Percentiles rank a stretch among this genome's conserved stretches.
phyloP scores from a whole-genome alignment of 169 alveolate genomes.

The Blepharisma undulans region DNA sequence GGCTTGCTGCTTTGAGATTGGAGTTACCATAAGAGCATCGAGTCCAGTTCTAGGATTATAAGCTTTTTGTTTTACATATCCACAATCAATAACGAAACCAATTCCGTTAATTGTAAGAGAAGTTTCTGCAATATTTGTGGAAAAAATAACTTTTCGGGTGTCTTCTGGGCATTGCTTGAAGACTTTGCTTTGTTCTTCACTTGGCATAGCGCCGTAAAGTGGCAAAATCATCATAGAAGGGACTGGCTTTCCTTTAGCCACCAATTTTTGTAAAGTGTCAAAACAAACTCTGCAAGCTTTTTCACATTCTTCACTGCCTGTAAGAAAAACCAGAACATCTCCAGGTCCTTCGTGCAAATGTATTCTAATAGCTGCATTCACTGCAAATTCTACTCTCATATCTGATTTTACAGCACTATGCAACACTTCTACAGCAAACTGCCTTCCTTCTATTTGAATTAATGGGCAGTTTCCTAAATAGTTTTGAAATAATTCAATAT shows the following conservation, averaged over 20 bases:
- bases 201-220: conserved; percentile 76
- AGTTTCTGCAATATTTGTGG: conserved; percentile 90
- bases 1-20: conserved; percentile 97
- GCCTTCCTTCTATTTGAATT: conserved; percentile 74
- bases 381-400: conserved; percentile 77
- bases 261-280: conserved; percentile 66
- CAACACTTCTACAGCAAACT: conserved; percentile 78
- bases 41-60: conserved; percentile 98
- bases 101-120: conserved; percentile 84
- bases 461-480: conserved; percentile 78
- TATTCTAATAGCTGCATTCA: conserved; percentile 80
- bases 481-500: conserved; percentile 68
- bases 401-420: conserved; percentile 69
- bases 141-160: conserved; percentile 79
- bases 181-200: conserved; percentile 77
- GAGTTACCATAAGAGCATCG: conserved; percentile 95
- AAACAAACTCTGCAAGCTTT: conserved; percentile 67
- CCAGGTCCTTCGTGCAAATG: conserved; percentile 86
- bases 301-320: conserved; percentile 89
- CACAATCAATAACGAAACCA: conserved; percentile 86
- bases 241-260: conserved; percentile 65
- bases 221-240: conserved; percentile 63
- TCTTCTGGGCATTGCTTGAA: conserved; percentile 75
- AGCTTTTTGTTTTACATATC: conserved; percentile 97
- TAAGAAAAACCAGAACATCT: conserved; percentile 82